Conservation (phyloP, 805 yeast species). For the Yamadazyma kitorensis region DNA sequence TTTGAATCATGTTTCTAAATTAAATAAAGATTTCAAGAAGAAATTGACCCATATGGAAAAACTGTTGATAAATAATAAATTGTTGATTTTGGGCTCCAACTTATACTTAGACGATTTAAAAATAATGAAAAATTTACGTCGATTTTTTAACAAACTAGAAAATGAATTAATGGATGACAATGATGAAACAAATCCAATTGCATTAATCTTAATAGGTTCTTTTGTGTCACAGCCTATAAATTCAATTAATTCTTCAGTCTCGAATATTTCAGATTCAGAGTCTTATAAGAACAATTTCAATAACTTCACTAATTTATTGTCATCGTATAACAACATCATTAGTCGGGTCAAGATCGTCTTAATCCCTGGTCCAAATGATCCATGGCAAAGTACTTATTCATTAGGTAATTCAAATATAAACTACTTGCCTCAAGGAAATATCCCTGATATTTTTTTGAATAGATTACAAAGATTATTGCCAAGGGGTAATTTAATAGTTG, state of each 20-base stretch:
- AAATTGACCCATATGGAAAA: slow-evolving; percentile 57
- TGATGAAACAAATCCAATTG: slow-evolving; percentile 53
- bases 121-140: slow-evolving; percentile 61
- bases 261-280: slow-evolving; percentile 50
- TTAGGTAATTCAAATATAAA: slow-evolving; percentile 47
- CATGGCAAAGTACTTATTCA: slow-evolving; percentile 77
- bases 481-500: slow-evolving; percentile 27
- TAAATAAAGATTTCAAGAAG: slow-evolving; percentile 58
- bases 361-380: slow-evolving; percentile 89
- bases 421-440: slow-evolving; percentile 58
- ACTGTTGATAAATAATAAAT: slow-evolving; percentile 51
- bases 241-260: slow-evolving; percentile 48
- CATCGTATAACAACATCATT: slow-evolving; percentile 55
- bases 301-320: slow-evolving; percentile 61
- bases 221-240: slow-evolving; percentile 67
- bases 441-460: slow-evolving; percentile 71
- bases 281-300: slow-evolving; percentile 70
- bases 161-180: slow-evolving; percentile 11
- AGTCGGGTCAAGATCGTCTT: slow-evolving; percentile 58
- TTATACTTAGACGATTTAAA: slow-evolving; percentile 59
- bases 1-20: slow-evolving; percentile 46
- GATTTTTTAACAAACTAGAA: slow-evolving; percentile 55
- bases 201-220: slow-evolving; percentile 80
- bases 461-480: slow-evolving; percentile 52
- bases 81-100: slow-evolving; percentile 75